Evolutionary conservation across 805 yeast genomes (phyloP).

Genomic region (Wickerhamiella sorbophila): DNA sequence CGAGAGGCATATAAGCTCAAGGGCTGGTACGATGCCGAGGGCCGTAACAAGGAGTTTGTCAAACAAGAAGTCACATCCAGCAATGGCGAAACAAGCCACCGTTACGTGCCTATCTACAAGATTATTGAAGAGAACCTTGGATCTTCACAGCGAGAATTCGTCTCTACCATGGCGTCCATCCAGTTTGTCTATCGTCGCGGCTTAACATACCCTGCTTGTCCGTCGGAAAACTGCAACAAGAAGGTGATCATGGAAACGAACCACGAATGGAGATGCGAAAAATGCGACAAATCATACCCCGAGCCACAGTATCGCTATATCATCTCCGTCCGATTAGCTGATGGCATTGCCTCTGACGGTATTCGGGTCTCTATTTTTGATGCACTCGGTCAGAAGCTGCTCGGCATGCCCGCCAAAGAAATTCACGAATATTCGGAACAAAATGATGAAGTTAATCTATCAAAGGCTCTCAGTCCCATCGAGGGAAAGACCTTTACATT

Average conservation of each 20-base stretch:
- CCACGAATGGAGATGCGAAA: conserved; percentile 86
- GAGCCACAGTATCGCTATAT: conserved; percentile 71
- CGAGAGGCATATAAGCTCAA: conserved; percentile 76
- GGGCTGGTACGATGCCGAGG: conserved; percentile 90
- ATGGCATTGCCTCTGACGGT: conserved; percentile 40
- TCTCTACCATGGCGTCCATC: conserved; percentile 59
- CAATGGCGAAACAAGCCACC: not conserved
- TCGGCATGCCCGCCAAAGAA: conserved; percentile 53
- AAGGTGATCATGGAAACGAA: conserved; percentile 64
- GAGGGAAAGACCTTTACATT: conserved; percentile 60
- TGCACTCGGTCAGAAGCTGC: conserved; percentile 56
- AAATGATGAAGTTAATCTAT: conserved; percentile 31
- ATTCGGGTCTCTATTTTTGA: conserved; percentile 81
- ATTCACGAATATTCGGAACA: conserved; percentile 27
- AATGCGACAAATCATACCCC: conserved; percentile 57
- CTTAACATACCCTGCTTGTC: conserved; percentile 84
- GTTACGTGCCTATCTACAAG: conserved; percentile 42
- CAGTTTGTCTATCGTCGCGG: conserved; percentile 58
- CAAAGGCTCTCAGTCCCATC: conserved; percentile 32
- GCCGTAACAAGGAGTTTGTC: conserved; percentile 47
- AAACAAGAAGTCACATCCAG: conserved; percentile 18
- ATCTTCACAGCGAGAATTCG: conserved; percentile 67
- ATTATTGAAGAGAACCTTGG: conserved; percentile 61
- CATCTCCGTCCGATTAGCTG: conserved; percentile 61
- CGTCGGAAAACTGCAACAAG: conserved; percentile 59